Conservation (phyloP, 371 early-diverging fungal genomes). For the Circinella umbellata region DNA sequence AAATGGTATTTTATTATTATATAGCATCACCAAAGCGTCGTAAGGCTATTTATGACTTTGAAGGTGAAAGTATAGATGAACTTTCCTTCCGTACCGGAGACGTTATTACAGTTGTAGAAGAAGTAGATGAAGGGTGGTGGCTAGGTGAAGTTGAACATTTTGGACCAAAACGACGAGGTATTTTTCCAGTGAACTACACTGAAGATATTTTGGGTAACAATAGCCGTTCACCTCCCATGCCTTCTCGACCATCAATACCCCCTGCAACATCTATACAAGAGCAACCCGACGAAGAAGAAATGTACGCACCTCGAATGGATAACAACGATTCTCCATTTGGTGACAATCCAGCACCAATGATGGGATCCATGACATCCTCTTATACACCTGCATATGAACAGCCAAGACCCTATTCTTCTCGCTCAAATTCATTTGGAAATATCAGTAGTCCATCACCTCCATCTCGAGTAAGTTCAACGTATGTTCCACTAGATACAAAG, state of each 20-base stretch:
- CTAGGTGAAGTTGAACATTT: slow-evolving; percentile 68
- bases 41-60: slow-evolving; percentile 71
- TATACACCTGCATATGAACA: background rate
- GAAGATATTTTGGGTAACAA: slow-evolving; percentile 32
- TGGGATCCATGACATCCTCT: background rate
- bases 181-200: slow-evolving; percentile 88
- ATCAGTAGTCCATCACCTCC: slow-evolving; percentile 11
- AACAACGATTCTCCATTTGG: slow-evolving; percentile 19
- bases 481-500: slow-evolving; percentile 22
- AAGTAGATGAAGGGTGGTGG: slow-evolving; percentile 91
- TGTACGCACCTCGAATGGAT: background rate
- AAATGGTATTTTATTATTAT: background rate
- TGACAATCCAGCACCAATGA: slow-evolving; percentile 7
- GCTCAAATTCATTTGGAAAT: slow-evolving; percentile 2
- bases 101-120: slow-evolving; percentile 72
- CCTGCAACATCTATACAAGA: slow-evolving; percentile 17
- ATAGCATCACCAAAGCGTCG: slow-evolving; percentile 34
- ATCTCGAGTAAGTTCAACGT: slow-evolving; percentile 15
- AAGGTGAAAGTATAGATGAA: slow-evolving; percentile 69
- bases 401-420: background rate
- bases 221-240: slow-evolving; percentile 12
- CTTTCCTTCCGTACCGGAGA: slow-evolving; percentile 73
- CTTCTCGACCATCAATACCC: slow-evolving; percentile 19
- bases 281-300: slow-evolving; percentile 16
- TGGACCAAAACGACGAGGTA: slow-evolving; percentile 55